Evolutionary conservation across 108 stramenopile genomes (phyloP), one percentile per base, ranked within the genome.

Genomic region (Nannochloropsis salina): DNA sequence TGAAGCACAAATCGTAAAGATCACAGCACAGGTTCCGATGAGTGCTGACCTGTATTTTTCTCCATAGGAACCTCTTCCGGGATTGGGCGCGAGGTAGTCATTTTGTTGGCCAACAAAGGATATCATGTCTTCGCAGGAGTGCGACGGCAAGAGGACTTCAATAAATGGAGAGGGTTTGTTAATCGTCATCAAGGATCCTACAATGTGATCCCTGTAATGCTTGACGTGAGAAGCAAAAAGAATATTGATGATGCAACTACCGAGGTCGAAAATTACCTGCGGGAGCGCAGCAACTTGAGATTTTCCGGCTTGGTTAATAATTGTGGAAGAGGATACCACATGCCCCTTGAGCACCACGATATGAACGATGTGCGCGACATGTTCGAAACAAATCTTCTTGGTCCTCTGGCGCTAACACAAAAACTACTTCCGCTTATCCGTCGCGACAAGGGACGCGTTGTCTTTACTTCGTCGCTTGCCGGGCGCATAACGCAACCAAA

Each of bases 291-390:
- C 8, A 8, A 74, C 61, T n/a, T 74, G 61, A 74, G n/a, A n/a
- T 74, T 74, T 74, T 15, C 61, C 20, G 61, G 61, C 5, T 74
- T 74, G 61, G 61, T 74, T 3, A 74, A 6, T 74, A 74, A 74
- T 74, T 15, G 20, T n/a, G 61, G 61, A 15, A 74, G 15, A 15
- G 61, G 61, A 74, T 74, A n/a, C 61, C 61, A 74, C 61, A 15
- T 15, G 61, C 61, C 61, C n/a, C 3, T 74, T n/a, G 61, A 74
- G n/a, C 61, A 74, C 61, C 61, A 74, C 61, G 61, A 74, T n/a
- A 74, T 74, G 61, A n/a, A 74, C 61, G 61, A 74, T n/a, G 61
- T 74, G n/a, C 61, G 61, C 20, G n/a, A 74, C 61, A 74, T 74
- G 61, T 74, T 74, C n/a, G 61, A 74, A n/a, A 74, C 61, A n/a